phyloP scores from a whole-genome alignment of 306 rosid species.

The Acacia melanoxylon region DNA sequence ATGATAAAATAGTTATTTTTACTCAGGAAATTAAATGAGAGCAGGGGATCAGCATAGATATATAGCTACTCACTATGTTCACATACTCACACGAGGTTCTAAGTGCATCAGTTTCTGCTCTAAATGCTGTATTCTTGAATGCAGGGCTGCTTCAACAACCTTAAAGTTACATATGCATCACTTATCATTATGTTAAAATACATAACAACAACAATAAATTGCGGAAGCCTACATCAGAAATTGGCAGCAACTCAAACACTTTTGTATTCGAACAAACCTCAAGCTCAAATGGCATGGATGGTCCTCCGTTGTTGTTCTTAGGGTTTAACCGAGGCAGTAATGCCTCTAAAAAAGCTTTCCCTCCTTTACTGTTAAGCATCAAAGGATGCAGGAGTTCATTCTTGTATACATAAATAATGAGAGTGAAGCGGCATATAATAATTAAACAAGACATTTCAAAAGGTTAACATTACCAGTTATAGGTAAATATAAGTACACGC shows the following conservation, averaged over 20 bases:
- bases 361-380: conserved; percentile 71
- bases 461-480: conserved; percentile 61
- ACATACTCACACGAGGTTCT: conserved; percentile 99
- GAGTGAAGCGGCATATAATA: conserved; percentile 18
- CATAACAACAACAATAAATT: conserved; percentile 1
- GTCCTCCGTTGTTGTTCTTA: conserved; percentile 71
- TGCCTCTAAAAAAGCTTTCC: conserved; percentile 84
- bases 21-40: conserved; percentile 6
- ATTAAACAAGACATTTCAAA: conserved; percentile 19
- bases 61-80: conserved; percentile 77
- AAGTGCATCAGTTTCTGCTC: conserved; percentile 70
- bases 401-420: conserved; percentile 17
- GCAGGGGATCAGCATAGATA: conserved; percentile 27
- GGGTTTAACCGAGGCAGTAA: conserved; percentile 88
- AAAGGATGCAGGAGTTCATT: conserved; percentile 30
- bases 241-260: not conserved
- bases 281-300: conserved; percentile 90
- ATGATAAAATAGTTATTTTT: conserved; percentile 25
- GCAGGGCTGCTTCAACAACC: conserved; percentile 98
- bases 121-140: conserved; percentile 83
- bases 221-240: not conserved
- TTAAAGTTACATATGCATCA: conserved; percentile 37
- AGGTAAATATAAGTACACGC: conserved; percentile 80
- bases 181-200: not conserved
- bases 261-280: conserved; percentile 60